phyloP scores from a whole-genome alignment of 495 filamentous ascomycete species.

The Aspergillus cavernicola region DNA sequence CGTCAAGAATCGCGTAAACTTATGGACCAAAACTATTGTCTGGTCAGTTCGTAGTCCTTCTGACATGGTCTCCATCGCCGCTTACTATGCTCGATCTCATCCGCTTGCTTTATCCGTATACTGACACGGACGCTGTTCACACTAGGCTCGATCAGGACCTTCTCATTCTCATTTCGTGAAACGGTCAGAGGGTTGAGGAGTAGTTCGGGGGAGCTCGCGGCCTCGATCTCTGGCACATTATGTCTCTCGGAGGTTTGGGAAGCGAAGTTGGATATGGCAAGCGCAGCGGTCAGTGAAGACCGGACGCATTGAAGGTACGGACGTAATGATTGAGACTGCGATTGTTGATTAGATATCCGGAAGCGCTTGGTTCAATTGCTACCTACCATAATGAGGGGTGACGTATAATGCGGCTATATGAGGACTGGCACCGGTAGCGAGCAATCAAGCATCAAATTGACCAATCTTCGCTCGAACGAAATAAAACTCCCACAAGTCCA shows the following conservation, averaged over 20 bases:
- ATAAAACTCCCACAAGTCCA: background rate
- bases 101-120: constrained; percentile 98
- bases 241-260: constrained; percentile 94
- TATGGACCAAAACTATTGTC: constrained; percentile 76
- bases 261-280: constrained; percentile 94
- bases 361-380: constrained; percentile 1
- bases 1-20: constrained; percentile 93
- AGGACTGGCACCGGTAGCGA: background rate
- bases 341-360: constrained; percentile 6
- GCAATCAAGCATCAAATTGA: constrained; percentile 3
- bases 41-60: background rate
- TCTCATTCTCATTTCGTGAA: constrained; percentile 91
- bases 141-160: constrained; percentile 83
- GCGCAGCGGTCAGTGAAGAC: constrained; percentile 87
- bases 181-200: constrained; percentile 87
- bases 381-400: constrained; percentile 22
- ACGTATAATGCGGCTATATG: constrained; percentile 14
- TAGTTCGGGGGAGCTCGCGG: constrained; percentile 85
- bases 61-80: background rate
- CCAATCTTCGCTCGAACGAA: background rate
- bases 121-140: constrained; percentile 93
- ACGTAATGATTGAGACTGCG: constrained; percentile 92
- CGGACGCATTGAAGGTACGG: constrained; percentile 97
- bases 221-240: constrained; percentile 97
- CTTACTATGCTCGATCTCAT: constrained; percentile 86